A percentile compares a stretch with the other conserved stretches of the same genome.
These are phyloP conservation scores for Croton laevigatus DNA, from an alignment of 441 rosid species.

Conservation along the genomic window DNA sequence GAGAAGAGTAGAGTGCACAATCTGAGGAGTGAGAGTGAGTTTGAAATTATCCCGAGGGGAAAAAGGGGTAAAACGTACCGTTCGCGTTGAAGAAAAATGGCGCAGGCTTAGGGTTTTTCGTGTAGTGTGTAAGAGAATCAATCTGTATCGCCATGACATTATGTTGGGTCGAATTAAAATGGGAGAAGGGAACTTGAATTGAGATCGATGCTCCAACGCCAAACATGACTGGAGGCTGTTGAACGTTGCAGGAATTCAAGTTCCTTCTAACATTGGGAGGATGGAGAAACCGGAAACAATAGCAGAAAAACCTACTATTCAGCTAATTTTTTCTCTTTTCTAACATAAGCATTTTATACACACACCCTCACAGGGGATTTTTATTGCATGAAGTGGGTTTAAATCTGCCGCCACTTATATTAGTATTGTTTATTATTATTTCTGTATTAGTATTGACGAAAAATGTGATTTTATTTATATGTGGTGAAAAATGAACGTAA, in stretches of 20 bases:
- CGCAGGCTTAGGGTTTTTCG: constrained; percentile 19
- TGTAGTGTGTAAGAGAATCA: constrained; percentile 25
- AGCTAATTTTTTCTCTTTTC: no score
- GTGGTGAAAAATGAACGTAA: no score
- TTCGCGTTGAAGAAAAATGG: constrained; percentile 19
- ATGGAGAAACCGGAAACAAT: neutral
- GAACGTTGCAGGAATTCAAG: neutral
- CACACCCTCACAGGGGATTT: no score
- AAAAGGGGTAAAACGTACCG: constrained; percentile 3
- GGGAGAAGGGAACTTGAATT: neutral
- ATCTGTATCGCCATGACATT: constrained; percentile 45
- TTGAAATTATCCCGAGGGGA: constrained; percentile 16
- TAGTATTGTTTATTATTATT: no score
- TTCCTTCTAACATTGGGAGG: neutral
- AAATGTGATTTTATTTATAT: no score
- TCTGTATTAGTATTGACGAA: no score
- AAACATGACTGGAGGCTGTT: neutral
- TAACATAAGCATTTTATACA: no score
- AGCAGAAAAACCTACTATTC: neutral
- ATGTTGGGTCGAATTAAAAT: neutral
- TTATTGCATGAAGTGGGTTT: no score
- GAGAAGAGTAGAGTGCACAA: constrained; percentile 42
- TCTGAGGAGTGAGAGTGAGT: constrained; percentile 38
- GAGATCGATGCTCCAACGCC: neutral
- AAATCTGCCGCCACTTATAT: no score